Base-by-base conservation (phyloP, 2,329 filamentous ascomycete species). In the Botrytis porri region DNA sequence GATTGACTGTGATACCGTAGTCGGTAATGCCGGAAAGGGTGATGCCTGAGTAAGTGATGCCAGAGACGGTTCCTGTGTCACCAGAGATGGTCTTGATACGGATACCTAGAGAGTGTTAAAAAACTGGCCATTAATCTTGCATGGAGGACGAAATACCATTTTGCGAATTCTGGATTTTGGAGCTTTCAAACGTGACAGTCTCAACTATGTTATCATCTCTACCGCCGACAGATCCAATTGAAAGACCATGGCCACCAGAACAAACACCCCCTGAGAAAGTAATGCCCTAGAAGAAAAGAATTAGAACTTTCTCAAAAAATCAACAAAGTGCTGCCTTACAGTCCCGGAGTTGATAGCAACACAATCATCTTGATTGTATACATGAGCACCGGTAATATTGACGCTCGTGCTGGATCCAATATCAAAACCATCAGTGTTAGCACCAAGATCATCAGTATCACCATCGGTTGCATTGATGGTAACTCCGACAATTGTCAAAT, bases 331-430 rank as follows among this genome's bases (percentile, higher is more conserved):
- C 32, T n/a, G 32, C 75, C 77, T 76, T 77, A 82, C 79, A 16
- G 81, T 84, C 71, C 87, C 86, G 1, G 85, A 87, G 81, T 88
- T 89, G 75, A 89, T 80, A 54, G 87, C 87, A 39, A 89, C 81
- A 76, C 87, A 89, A 77, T 89, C 87, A 73, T 89, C 87, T 80
- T 89, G 87, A 80, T 88, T 89, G 78, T 85, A 83, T 63, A 88
- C 82, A 74, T 82, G 84, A 32, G 85, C 85, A 25, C 84, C 73
- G 71, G 81, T 82, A 77, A 89, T 88, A 63, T 81, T 84, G 45
- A 88, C 81, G 43, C 81, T 82, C n/a, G 80, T 82, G 22, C 82
- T 65, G 84, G 63, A 77, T 80, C 70, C 84, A 83, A 87, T 82
- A 74, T 87, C 84, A 74, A 87, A 87, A 14, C 81, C 85, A 75